Percentiles rank a stretch among this genome's conserved stretches.
phyloP scores from a whole-genome alignment of 805 yeast genomes.

The Wickerhamiella azyma region DNA sequence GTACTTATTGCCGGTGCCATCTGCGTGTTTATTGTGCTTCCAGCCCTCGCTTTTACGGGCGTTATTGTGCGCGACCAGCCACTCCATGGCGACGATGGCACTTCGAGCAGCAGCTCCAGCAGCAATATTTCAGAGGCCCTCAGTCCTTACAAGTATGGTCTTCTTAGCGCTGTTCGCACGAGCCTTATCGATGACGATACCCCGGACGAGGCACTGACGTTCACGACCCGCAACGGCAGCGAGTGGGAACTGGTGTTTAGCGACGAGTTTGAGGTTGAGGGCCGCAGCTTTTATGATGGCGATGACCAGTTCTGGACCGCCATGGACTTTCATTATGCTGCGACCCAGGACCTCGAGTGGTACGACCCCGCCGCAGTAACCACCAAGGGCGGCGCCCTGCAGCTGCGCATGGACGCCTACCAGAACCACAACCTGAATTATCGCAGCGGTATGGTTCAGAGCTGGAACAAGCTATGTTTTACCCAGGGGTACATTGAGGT shows the following conservation, averaged over 20 bases:
- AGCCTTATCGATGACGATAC: constrained; percentile 61
- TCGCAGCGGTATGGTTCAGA: constrained; percentile 83
- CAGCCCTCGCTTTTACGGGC: constrained; percentile 76
- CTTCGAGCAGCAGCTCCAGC: not conserved
- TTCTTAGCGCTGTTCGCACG: constrained; percentile 45
- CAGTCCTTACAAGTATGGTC: constrained; percentile 44
- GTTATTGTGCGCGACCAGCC: constrained; percentile 28
- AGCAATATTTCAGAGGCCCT: constrained; percentile 27
- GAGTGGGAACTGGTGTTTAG: constrained; percentile 69
- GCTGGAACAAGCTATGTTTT: constrained; percentile 85
- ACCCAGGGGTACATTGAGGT: constrained; percentile 72
- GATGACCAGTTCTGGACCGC: constrained; percentile 90
- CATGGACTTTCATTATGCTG: constrained; percentile 69
- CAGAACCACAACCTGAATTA: constrained; percentile 65
- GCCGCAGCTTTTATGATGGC: constrained; percentile 78
- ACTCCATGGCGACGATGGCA: not conserved
- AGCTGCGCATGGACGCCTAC: constrained; percentile 65
- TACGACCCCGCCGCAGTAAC: constrained; percentile 82
- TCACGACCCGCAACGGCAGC: constrained; percentile 45
- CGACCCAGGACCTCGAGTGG: constrained; percentile 88
- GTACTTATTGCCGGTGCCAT: constrained; percentile 45
- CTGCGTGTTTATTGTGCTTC: constrained; percentile 62
- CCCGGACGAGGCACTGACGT: constrained; percentile 38
- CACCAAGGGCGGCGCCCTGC: constrained; percentile 60
- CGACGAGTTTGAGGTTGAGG: constrained; percentile 83